A percentile compares a stretch with the other conserved stretches of the same genome.
phyloP scores from a whole-genome alignment of 345 rosid genomes.

The Punica granatum region DNA sequence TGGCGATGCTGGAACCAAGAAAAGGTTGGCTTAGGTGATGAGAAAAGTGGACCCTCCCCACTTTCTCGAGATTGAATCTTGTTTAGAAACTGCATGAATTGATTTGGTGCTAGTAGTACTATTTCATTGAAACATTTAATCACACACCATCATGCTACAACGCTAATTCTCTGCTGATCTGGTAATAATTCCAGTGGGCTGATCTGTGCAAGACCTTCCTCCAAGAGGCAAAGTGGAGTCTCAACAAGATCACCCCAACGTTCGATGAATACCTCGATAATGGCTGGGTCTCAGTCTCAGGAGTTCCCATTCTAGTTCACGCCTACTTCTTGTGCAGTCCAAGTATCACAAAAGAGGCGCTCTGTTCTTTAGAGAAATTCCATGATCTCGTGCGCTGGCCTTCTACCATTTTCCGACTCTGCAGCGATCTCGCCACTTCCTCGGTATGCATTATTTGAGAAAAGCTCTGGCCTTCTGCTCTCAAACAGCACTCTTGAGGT shows the following conservation, averaged over 20 bases:
- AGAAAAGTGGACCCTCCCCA: too few species aligned
- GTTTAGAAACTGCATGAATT: too few species aligned
- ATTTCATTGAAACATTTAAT: too few species aligned
- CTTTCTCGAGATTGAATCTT: too few species aligned
- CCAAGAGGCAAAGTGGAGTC: conserved; percentile 36
- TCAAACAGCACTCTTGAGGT: too few species aligned
- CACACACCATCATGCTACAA: too few species aligned
- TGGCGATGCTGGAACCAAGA: too few species aligned
- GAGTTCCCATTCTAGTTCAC: conserved; percentile 18
- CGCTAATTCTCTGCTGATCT: too few species aligned
- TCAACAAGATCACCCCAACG: conserved; percentile 16
- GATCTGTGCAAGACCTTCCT: conserved; percentile 36
- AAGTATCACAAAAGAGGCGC: conserved; percentile 8
- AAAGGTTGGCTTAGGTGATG: too few species aligned
- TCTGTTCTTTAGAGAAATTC: conserved; percentile 17
- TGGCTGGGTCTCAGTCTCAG: conserved; percentile 31
- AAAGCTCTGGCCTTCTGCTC: not conserved
- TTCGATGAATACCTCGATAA: conserved; percentile 34
- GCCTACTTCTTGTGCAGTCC: conserved; percentile 16
- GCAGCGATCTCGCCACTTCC: conserved; percentile 38
- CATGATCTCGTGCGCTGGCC: conserved; percentile 26
- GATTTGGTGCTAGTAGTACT: too few species aligned
- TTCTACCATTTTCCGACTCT: conserved; percentile 27
- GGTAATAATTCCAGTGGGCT: conserved; percentile 24
- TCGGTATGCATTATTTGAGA: conserved; percentile 26